Base-by-base conservation (phyloP, 176 grass and related monocot species). In the Oryza meyeriana region DNA sequence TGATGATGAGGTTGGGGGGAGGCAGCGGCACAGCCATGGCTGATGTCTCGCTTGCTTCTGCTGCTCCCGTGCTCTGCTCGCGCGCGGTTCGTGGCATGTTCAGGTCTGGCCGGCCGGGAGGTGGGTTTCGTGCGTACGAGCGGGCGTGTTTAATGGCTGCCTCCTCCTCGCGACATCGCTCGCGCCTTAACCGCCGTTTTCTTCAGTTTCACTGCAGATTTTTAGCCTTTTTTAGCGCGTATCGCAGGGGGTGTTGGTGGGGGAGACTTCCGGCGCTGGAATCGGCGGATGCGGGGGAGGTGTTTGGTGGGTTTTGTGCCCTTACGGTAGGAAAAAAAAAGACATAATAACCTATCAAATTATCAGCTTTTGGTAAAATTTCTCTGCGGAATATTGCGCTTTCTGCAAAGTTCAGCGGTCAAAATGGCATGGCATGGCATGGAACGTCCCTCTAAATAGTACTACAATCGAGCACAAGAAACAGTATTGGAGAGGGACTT, bases 1-100 rank as follows among this genome's bases (percentile, higher is more conserved):
- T 84, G 91, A 94, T 97, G 78, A 89, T 91, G 67, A 88, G 61
- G 86, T 61, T 68, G 65, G 71, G 82, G 85, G 55, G 83, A 66
- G 45, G 88, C 78, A 55, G 76, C 31, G 50, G 79, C 58, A 74
- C 35, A 45, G 78, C 61, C 85, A 87, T 84, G 78, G 81, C 76
- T 26, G 55, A 55, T 55, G 50, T 55, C 50, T 55, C 50, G 79
- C 74, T 78, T 30, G 81, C 45, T 86, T 28, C 63, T 55, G 69
- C 31, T 22, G 38, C 16, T n/a, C n/a, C n/a, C n/a, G n/a, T n/a
- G 66, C 30, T 1, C 40, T 45, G 26, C 40, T 27, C 32, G 61
- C 22, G 82, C 12, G 25, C 50, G 44, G 59, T 31, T 20, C 30
- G 62, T 61, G 48, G 5, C 18, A 18, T 52, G 50, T 8, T 22